Percentiles rank a stretch among this genome's conserved stretches.
phyloP scores from a whole-genome alignment of 495 filamentous ascomycete species.

The Physcia stellaris region DNA sequence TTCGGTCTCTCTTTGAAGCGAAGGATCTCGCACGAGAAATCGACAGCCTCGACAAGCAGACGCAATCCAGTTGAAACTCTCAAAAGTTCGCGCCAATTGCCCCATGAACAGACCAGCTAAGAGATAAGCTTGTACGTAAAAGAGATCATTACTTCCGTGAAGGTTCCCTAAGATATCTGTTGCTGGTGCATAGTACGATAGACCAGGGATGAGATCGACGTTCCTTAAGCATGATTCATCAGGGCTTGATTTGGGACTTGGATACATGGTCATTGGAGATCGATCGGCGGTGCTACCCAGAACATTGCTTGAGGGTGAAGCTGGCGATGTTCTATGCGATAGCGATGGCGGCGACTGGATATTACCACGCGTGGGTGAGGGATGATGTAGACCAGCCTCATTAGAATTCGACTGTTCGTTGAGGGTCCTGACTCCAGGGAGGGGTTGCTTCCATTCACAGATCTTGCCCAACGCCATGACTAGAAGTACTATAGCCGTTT shows the following conservation, averaged over 20 bases:
- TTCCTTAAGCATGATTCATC: slow-evolving; percentile 37
- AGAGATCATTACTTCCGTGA: slow-evolving; percentile 60
- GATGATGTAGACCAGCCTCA: too few relatives aligned
- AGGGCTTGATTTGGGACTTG: slow-evolving; percentile 11
- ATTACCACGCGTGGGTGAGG: slow-evolving; percentile 6
- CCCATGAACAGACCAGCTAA: slow-evolving; percentile 81
- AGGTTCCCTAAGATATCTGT: slow-evolving; percentile 76
- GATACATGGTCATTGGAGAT: slow-evolving; percentile 13
- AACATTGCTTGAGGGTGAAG: slow-evolving; percentile 13
- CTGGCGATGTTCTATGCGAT: slow-evolving; percentile 12
- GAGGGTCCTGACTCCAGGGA: slow-evolving; percentile 48
- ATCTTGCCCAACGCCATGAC: slow-evolving; percentile 80
- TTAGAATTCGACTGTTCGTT: too few relatives aligned
- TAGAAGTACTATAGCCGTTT: slow-evolving; percentile 66
- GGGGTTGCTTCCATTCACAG: slow-evolving; percentile 44
- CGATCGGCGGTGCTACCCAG: slow-evolving; percentile 15
- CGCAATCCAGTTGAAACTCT: slow-evolving; percentile 81
- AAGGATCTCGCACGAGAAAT: slow-evolving; percentile 51
- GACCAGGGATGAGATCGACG: slow-evolving; percentile 74
- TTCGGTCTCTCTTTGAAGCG: slow-evolving; percentile 11
- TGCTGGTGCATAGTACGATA: slow-evolving; percentile 79
- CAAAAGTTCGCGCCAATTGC: slow-evolving; percentile 73
- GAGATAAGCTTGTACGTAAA: slow-evolving; percentile 73
- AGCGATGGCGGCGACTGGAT: not conserved
- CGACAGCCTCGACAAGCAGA: slow-evolving; percentile 64